A percentile compares a stretch with the other conserved stretches of the same genome.
These are phyloP conservation scores for Karstenula rhodostoma DNA, from an alignment of 2,329 filamentous ascomycete species.

Conservation along the genomic window DNA sequence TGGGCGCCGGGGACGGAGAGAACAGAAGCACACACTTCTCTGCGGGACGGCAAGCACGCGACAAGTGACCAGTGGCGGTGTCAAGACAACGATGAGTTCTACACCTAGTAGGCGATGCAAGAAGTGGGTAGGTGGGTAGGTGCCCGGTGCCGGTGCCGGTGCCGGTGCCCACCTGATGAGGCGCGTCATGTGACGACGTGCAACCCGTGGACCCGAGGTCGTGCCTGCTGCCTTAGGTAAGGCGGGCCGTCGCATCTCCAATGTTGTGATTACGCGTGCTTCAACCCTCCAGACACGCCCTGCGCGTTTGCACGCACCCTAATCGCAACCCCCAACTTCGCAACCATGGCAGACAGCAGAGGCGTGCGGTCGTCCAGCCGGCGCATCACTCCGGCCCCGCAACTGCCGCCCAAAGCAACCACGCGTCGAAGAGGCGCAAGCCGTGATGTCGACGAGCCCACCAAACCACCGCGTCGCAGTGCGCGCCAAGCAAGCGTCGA, in stretches of 20 bases:
- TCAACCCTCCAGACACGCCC: conserved; percentile 2
- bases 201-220: not conserved
- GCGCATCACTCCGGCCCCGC: conserved; percentile 43
- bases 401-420: conserved; percentile 31
- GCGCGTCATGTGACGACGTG: conserved; percentile 7
- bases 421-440: conserved; percentile 45
- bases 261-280: conserved; percentile 6
- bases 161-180: too few species aligned
- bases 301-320: conserved; percentile 1
- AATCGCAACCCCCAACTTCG: not conserved
- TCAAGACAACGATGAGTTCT: too few species aligned
- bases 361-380: conserved; percentile 44
- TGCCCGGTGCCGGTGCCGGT: not conserved
- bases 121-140: too few species aligned
- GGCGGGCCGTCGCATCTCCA: not conserved
- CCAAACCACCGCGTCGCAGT: conserved; percentile 33
- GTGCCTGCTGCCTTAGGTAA: conserved; percentile 10
- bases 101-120: too few species aligned
- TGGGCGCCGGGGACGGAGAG: too few species aligned
- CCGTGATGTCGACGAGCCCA: conserved; percentile 44
- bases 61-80: too few species aligned
- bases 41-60: too few species aligned
- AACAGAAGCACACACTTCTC: too few species aligned
- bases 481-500: conserved; percentile 39
- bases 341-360: conserved; percentile 44